Evolutionary conservation across 2,329 filamentous ascomycete genomes (phyloP), one percentile per base, ranked within the genome.

Genomic region (Trichoderma semiorbis): DNA sequence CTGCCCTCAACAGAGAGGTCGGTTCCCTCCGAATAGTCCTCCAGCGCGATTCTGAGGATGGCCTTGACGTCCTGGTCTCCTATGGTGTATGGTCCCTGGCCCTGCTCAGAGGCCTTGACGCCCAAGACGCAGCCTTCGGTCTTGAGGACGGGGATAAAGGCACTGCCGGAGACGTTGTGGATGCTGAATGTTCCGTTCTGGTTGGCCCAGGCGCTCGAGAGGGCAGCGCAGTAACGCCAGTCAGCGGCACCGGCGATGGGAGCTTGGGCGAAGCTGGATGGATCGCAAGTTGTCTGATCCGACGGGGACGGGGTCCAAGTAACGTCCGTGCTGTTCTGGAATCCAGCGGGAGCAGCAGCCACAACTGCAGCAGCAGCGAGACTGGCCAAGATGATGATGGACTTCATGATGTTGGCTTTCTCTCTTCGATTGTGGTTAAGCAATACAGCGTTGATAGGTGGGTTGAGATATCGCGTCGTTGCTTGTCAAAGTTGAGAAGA

Each of bases 131-230:
- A 80, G 18, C 75, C 76, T n/a, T 71, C 74, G 5, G 74, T 73
- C 39, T 75, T 75, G 61, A 80, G 72, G 24, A 80, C 69, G 32
- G 77, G 73, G 57, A 78, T 73, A 26, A 74, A 76, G 3, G 67
- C 72, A 6, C 24, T 58, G 30, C 58, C 72, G 30, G 75, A 73
- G 30, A 70, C 72, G n/a, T 65, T 43, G 21, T 69, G 71, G 65
- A 81, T 67, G 63, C 62, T 70, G 58, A 81, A 81, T 16, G 76
- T 79, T n/a, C 79, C 79, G 53, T 79, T 81, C 47, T 74, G 70
- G 14, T 72, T 72, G 3, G 74, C 74, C 76, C 79, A 80, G 2
- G 73, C 71, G 63, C 78, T 80, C 70, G 77, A 78, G 3, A 81
- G 76, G 5, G 78, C 76, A 24, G 78, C 78, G 47, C 79, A 81